These are phyloP conservation scores for Penicillium salamii DNA, from an alignment of 495 filamentous ascomycete species.

Conservation along the genomic window DNA sequence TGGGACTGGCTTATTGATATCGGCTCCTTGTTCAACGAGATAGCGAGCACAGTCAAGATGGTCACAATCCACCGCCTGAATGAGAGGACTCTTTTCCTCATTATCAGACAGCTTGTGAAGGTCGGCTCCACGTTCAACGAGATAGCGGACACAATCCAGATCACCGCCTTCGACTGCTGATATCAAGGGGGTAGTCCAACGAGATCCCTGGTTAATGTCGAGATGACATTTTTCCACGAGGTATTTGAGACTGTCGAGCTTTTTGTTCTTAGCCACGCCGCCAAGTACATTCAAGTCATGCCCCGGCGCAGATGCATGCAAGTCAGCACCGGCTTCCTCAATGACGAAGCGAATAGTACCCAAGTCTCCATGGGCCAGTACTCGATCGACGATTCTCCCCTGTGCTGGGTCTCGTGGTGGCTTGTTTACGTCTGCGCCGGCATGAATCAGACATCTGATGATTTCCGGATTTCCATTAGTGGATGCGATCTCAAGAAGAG, in stretches of 20 bases:
- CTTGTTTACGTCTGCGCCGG: slow-evolving; percentile 19
- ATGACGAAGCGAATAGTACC: neutral
- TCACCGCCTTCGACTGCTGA: slow-evolving; percentile 3
- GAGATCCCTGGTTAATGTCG: slow-evolving; percentile 19
- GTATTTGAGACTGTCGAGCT: slow-evolving; percentile 17
- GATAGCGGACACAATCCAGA: slow-evolving; percentile 10
- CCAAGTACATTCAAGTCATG: slow-evolving; percentile 10
- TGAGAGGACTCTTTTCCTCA: too few relatives aligned
- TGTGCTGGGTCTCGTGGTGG: slow-evolving; percentile 8
- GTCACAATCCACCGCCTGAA: too few relatives aligned
- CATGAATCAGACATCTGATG: slow-evolving; percentile 23
- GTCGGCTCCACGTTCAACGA: slow-evolving; percentile 28
- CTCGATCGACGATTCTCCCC: too few relatives aligned
- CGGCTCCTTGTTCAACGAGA: too few relatives aligned
- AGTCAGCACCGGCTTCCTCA: neutral
- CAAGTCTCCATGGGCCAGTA: neutral
- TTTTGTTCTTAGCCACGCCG: too few relatives aligned
- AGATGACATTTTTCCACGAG: slow-evolving; percentile 28
- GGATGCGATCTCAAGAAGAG: neutral
- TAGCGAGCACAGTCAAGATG: too few relatives aligned
- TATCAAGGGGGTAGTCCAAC: slow-evolving; percentile 23
- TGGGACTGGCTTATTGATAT: too few relatives aligned
- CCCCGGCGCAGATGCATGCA: slow-evolving; percentile 17
- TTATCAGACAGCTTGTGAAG: too few relatives aligned
- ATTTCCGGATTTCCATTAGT: slow-evolving; percentile 11